Conservation (phyloP, 2,329 filamentous ascomycete genomes). For the Curvularia spicifera region DNA sequence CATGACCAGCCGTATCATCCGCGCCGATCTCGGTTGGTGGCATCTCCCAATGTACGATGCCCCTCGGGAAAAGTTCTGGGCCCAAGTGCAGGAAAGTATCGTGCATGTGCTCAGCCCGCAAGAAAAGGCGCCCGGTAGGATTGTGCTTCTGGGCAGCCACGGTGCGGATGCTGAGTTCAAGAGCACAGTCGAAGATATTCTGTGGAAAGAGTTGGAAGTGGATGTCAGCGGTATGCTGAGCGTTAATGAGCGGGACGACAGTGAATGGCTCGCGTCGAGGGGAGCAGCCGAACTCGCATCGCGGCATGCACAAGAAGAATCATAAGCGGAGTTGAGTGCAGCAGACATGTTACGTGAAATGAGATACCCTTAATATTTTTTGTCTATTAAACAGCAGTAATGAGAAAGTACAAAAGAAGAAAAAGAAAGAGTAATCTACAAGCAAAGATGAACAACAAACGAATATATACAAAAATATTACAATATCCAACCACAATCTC, state of each 20-base stretch:
- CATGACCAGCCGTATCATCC: constrained; percentile 16
- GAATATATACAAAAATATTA: constrained; percentile 2
- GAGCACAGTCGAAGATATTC: constrained; percentile 26
- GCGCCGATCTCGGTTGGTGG: constrained; percentile 35
- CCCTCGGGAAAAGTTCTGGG: constrained; percentile 34
- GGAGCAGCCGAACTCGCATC: constrained; percentile 34
- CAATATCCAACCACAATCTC: too few relatives aligned
- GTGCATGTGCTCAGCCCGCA: constrained; percentile 18
- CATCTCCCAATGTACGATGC: constrained; percentile 28
- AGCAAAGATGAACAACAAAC: not conserved
- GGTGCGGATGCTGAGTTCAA: constrained; percentile 31
- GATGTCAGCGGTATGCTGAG: constrained; percentile 27
- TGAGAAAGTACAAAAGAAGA: not conserved
- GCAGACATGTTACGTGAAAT: not conserved
- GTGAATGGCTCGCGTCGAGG: constrained; percentile 27
- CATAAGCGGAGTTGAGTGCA: not conserved
- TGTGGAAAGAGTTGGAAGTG: constrained; percentile 31
- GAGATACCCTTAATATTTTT: constrained; percentile 6
- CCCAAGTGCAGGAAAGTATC: constrained; percentile 30
- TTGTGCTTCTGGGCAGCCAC: constrained; percentile 35
- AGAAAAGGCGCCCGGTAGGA: constrained; percentile 24
- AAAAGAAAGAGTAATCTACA: not conserved
- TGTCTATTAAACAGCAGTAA: not conserved
- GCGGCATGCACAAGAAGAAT: constrained; percentile 10
- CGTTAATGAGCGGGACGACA: constrained; percentile 16